Conservation (phyloP, 1,284 basidiomycete species). For the Leccinum cinnamomeum region DNA sequence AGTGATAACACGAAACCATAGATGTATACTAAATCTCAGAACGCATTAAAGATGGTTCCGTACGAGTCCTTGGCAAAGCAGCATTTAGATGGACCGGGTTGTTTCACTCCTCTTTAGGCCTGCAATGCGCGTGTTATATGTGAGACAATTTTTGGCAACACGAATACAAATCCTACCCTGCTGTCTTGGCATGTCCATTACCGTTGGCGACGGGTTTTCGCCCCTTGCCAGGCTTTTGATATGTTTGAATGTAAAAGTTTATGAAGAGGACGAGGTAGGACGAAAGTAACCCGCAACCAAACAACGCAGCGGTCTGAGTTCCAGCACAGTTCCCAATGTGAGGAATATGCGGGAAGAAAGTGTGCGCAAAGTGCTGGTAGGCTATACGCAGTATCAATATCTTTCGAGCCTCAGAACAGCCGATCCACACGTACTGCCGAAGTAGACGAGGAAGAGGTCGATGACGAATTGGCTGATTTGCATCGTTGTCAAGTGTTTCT, state of each 20-base stretch:
- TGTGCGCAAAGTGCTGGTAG: slow-evolving; percentile 78
- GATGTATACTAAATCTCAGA: slow-evolving; percentile 13
- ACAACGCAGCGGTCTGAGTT: slow-evolving; percentile 82
- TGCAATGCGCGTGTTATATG: slow-evolving; percentile 5
- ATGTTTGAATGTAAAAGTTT: slow-evolving; percentile 85
- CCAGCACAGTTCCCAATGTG: slow-evolving; percentile 83
- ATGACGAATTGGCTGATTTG: slow-evolving; percentile 96
- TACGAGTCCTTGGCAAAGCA: slow-evolving; percentile 1
- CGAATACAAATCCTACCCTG: slow-evolving; percentile 20
- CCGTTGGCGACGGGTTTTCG: slow-evolving; percentile 40
- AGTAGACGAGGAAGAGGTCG: slow-evolving; percentile 88
- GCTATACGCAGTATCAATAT: slow-evolving; percentile 47
- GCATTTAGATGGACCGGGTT: background rate
- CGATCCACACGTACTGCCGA: slow-evolving; percentile 72
- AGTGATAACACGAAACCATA: slow-evolving; percentile 14
- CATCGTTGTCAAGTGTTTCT: slow-evolving; percentile 93
- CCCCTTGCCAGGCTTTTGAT: slow-evolving; percentile 60
- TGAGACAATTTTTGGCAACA: background rate
- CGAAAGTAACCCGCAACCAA: slow-evolving; percentile 87
- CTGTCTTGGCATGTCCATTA: slow-evolving; percentile 34
- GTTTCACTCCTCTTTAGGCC: slow-evolving; percentile 29
- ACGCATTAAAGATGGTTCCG: slow-evolving; percentile 17
- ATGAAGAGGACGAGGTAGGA: slow-evolving; percentile 92
- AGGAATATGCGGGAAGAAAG: slow-evolving; percentile 67
- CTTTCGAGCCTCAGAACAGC: background rate